Evolutionary conservation across 306 rosid genomes (phyloP).

Genomic region (Corylus americana): DNA sequence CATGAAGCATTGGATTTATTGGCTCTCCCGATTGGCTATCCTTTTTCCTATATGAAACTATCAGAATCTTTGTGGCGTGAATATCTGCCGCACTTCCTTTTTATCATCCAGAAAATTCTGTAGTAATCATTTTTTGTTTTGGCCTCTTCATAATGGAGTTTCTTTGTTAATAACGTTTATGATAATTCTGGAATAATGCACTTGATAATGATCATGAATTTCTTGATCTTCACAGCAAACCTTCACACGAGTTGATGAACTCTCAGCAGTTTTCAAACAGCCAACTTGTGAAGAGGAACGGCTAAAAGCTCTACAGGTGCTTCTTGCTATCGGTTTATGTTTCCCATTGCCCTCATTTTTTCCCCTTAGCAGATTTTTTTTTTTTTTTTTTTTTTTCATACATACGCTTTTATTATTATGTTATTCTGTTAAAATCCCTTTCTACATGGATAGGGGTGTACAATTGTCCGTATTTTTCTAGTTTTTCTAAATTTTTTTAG

Average conservation of each 20-base stretch:
- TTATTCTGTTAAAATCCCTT: no score
- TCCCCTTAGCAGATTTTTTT: no score
- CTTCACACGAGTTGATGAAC: constrained; percentile 15
- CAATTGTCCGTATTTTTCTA: no score
- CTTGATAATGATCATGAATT: background rate
- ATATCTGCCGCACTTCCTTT: background rate
- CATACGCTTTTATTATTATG: no score
- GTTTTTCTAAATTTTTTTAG: no score
- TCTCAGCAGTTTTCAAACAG: constrained; percentile 18
- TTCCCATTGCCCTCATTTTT: background rate
- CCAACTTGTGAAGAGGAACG: constrained; percentile 18
- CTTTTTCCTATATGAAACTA: background rate
- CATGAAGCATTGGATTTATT: background rate
- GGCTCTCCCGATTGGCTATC: background rate
- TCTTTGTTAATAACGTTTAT: background rate
- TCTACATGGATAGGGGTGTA: no score
- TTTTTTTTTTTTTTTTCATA: no score
- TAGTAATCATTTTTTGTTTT: background rate
- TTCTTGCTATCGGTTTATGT: background rate
- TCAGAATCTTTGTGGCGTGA: background rate
- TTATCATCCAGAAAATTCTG: background rate
- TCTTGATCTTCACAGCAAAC: background rate
- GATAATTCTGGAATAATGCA: background rate
- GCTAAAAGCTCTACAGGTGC: constrained; percentile 22
- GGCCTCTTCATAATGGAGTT: background rate